Evolutionary conservation across 306 rosid species (phyloP), one percentile per base, ranked within the genome.

Genomic region (Sindora glabra): DNA sequence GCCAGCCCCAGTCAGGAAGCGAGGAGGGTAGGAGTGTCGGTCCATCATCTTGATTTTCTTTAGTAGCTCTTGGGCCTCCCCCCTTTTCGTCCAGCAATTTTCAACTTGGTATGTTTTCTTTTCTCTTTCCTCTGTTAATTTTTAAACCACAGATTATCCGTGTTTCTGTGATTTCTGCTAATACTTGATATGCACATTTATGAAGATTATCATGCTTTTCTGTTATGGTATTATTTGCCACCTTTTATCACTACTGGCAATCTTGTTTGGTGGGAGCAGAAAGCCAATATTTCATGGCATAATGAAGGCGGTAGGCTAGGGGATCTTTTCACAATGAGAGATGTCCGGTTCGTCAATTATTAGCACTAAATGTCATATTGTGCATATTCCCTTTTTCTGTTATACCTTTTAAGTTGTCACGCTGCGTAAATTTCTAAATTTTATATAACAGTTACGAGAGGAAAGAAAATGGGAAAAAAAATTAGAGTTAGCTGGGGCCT

Each of bases 1-100:
- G 48, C 33, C 73, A 38, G 48, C 83, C 56, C 68, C 77, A 41
- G 56, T 63, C 79, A 5, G 90, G 77, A 39, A 69, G 73, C 69
- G 84, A 80, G 64, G 87, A 81, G 59, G 81, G 78, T 69, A 80
- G 89, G 73, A 79, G 79, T 36, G 74, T 79, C 14, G 90, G 83
- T 24, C 96, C 85, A 18, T 72, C 90, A 50, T 69, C 87, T 63
- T 90, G 79, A 81, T 71, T 24, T 33, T 42, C 27, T 46, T 68
- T 59, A 29, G 54, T 64, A 44, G 48, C 66, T 57, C 74, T 64
- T 59, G 14, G 26, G 54, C 64, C 54, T 65, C 64, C 60, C 62
- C 32, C 62, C 58, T 63, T 59, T 67, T 68, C 13, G 29, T 66
- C 70, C 1, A 62, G 51, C 79, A 60, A 49, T 59, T 67, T 78